Percentiles rank a stretch among this genome's conserved stretches.
phyloP scores from a whole-genome alignment of 495 filamentous ascomycete genomes.

The Entonaema liquescens region DNA sequence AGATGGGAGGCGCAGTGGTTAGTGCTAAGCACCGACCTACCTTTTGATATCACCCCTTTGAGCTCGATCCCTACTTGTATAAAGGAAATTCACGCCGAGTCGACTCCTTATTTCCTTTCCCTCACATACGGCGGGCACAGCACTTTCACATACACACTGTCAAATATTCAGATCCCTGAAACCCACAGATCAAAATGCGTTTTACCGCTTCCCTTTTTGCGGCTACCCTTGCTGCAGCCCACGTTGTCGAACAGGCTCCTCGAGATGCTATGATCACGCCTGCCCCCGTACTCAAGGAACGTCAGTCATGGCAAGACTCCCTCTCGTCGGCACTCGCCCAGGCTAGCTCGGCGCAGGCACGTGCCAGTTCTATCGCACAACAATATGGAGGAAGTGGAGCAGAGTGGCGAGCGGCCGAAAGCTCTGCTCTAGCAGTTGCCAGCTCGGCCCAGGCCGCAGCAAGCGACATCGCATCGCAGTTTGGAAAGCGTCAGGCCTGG shows the following conservation, averaged over 20 bases:
- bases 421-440: slow-evolving; percentile 22
- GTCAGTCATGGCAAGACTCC: slow-evolving; percentile 20
- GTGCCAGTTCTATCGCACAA: slow-evolving; percentile 27
- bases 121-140: neutral
- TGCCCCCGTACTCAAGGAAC: slow-evolving; percentile 27
- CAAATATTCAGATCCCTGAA: slow-evolving; percentile 11
- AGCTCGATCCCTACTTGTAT: slow-evolving; percentile 17
- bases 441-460: slow-evolving; percentile 21
- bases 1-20: slow-evolving; percentile 10
- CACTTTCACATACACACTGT: neutral
- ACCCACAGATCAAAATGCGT: slow-evolving; percentile 29
- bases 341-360: slow-evolving; percentile 26
- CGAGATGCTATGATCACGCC: slow-evolving; percentile 41
- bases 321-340: slow-evolving; percentile 25
- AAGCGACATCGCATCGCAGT: slow-evolving; percentile 24
- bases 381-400: neutral
- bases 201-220: slow-evolving; percentile 26
- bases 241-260: slow-evolving; percentile 23
- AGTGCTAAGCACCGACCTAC: slow-evolving; percentile 15
- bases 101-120: neutral
- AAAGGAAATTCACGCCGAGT: slow-evolving; percentile 23
- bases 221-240: slow-evolving; percentile 31
- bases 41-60: slow-evolving; percentile 10
- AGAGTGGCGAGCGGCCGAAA: slow-evolving; percentile 7
- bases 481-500: slow-evolving; percentile 16